Evolutionary conservation across 208 protist species (phyloP).

Genomic region (Leishmania turanica): DNA sequence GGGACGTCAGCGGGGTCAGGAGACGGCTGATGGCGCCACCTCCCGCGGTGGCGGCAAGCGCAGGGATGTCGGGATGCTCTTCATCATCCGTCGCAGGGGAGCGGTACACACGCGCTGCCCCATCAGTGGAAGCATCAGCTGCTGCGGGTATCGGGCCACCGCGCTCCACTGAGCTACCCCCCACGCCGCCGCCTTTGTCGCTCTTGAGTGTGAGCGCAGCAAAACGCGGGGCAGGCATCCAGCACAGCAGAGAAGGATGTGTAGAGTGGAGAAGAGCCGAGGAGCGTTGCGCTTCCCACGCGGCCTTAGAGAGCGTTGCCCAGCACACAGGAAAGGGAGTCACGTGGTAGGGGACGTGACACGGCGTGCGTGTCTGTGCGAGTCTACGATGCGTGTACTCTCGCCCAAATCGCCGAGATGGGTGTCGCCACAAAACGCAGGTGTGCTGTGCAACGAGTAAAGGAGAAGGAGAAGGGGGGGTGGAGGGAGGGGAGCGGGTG

Average conservation of each 20-base stretch:
- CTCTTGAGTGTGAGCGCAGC: not conserved
- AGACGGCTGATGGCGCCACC: not conserved
- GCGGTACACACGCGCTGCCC: not conserved
- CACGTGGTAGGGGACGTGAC: not conserved
- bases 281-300: not conserved
- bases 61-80: not conserved
- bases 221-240: not conserved
- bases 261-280: not conserved
- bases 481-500: not conserved
- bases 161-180: not conserved
- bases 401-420: not conserved
- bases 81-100: not conserved
- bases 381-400: not conserved
- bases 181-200: not conserved
- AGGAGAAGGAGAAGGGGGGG: not conserved
- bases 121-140: not conserved
- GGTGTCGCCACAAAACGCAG: not conserved
- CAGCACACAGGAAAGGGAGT: not conserved
- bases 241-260: not conserved
- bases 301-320: not conserved
- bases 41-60: not conserved
- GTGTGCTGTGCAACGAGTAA: not conserved
- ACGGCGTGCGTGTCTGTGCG: not conserved
- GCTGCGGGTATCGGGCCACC: not conserved
- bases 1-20: not conserved